Base-by-base conservation (phyloP, 129 eudicot species). In the Centrapalus pauciflorus region DNA sequence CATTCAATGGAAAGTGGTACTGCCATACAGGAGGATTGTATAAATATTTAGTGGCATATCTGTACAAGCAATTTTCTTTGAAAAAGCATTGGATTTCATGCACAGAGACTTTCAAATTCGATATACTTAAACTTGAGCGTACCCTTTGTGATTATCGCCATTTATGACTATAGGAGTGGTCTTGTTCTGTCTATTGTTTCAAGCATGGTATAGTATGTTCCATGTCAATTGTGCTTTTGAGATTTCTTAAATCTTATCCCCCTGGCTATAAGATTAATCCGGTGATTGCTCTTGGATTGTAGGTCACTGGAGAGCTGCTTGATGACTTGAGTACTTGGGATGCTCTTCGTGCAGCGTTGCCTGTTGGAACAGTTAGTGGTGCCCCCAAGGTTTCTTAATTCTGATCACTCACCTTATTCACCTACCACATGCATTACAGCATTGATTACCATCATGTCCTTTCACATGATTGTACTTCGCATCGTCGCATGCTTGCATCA, bases 301-400 rank as follows among this genome's bases (percentile, higher is more conserved):
- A 92, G 98, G 98, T 92, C 43, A 89, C 86, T 14, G 99, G 99
- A 66, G 99, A 94, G 78, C 73, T 89, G 62, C 86, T 77, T 51
- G 87, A 83, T 55, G 74, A 83, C 50, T 84, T 86, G 76, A 84
- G 82, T 38, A 82, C 90, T 54, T 94, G 99, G 99, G 99, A 94
- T 52, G 99, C 86, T 58, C 84, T 94, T 40, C 97, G 99, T 51
- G 95, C 99, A 38, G 99, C 99, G 9, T 79, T 93, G 73, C 99
- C 99, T 48, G 99, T 93, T 57, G 99, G 99, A 74, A 93, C 99
- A 46, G 99, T 89, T 70, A 93, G 99, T 70, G 99, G 99, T 11
- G 99, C 99, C 21, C 99, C 97, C 35, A 94, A 94, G 97, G 96
- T 93, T 69, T 28, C 10, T 56, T 62, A 37, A 7, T 64, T 34